phyloP scores from a whole-genome alignment of 495 filamentous ascomycete species.

The Tuber calosporum region DNA sequence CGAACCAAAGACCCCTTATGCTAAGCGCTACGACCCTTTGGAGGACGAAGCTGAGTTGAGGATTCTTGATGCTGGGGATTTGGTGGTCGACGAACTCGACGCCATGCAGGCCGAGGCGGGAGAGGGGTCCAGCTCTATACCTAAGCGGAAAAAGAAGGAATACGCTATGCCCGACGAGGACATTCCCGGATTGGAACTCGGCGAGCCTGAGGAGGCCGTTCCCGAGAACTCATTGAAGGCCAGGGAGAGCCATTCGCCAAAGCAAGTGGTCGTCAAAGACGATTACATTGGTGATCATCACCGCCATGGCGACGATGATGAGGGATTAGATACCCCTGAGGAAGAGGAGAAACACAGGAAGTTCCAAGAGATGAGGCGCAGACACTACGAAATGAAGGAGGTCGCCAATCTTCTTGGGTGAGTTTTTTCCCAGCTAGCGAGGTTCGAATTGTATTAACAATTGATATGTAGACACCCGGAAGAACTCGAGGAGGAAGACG shows the following conservation, averaged over 20 bases:
- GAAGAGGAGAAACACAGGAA: slow-evolving; percentile 79
- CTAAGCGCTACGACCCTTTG: slow-evolving; percentile 76
- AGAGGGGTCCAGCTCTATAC: slow-evolving; percentile 44
- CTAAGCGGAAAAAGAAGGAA: slow-evolving; percentile 24
- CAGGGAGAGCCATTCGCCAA: slow-evolving; percentile 49
- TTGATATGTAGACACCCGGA: slow-evolving; percentile 48
- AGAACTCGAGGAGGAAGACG: slow-evolving; percentile 49
- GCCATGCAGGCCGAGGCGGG: slow-evolving; percentile 43
- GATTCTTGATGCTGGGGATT: slow-evolving; percentile 52
- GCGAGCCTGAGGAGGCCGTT: slow-evolving; percentile 79
- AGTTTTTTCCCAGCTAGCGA: slow-evolving; percentile 30
- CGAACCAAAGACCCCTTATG: slow-evolving; percentile 96
- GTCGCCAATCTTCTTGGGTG: slow-evolving; percentile 82
- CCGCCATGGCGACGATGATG: slow-evolving; percentile 49
- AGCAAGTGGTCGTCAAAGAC: slow-evolving; percentile 70
- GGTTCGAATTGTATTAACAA: not conserved
- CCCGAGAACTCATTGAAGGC: slow-evolving; percentile 40
- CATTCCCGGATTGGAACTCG: slow-evolving; percentile 84
- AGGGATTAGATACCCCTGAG: slow-evolving; percentile 62
- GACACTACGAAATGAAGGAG: slow-evolving; percentile 97
- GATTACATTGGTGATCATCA: slow-evolving; percentile 51
- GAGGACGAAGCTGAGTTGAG: slow-evolving; percentile 73
- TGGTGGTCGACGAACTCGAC: slow-evolving; percentile 69
- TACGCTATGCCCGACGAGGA: slow-evolving; percentile 55
- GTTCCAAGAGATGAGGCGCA: slow-evolving; percentile 86